A percentile compares a stretch with the other conserved stretches of the same genome.
Evolutionary conservation across 257 asterid species (phyloP).

Genomic region (Solanum tarapatanum): DNA sequence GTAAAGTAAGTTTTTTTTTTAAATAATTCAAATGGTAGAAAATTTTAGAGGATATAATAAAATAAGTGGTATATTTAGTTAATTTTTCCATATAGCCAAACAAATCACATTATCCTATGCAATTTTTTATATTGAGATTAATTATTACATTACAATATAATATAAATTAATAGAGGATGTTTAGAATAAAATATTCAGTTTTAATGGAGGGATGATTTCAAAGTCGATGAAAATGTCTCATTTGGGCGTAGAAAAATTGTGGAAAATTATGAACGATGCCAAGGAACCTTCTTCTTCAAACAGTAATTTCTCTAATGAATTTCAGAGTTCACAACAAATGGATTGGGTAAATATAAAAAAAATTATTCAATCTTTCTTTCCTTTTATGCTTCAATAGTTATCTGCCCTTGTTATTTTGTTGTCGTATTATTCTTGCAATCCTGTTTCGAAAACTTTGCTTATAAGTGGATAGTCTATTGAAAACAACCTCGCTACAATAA

Average conservation of each 20-base stretch:
- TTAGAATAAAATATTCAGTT: background rate
- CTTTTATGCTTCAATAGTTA: background rate
- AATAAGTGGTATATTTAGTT: too few species aligned
- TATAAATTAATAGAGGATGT: background rate
- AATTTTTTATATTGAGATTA: background rate
- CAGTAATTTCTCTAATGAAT: background rate
- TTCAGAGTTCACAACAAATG: background rate
- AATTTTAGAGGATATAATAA: too few species aligned
- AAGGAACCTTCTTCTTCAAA: background rate
- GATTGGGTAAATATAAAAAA: background rate
- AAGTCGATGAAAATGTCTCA: background rate
- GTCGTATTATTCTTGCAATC: background rate
- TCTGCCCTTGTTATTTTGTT: too few species aligned
- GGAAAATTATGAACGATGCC: background rate
- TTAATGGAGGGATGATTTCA: background rate
- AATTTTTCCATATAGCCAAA: background rate
- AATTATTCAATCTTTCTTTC: background rate
- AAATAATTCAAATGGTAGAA: too few species aligned
- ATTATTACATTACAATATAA: too few species aligned
- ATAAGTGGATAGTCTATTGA: too few species aligned
- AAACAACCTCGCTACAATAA: too few species aligned
- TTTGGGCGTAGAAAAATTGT: background rate
- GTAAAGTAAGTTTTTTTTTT: too few species aligned
- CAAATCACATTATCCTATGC: background rate
- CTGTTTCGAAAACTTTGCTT: accelerated